These are phyloP conservation scores for Sporobolomyces phaffii DNA, from an alignment of 768 basidiomycete genomes.

Conservation along the genomic window DNA sequence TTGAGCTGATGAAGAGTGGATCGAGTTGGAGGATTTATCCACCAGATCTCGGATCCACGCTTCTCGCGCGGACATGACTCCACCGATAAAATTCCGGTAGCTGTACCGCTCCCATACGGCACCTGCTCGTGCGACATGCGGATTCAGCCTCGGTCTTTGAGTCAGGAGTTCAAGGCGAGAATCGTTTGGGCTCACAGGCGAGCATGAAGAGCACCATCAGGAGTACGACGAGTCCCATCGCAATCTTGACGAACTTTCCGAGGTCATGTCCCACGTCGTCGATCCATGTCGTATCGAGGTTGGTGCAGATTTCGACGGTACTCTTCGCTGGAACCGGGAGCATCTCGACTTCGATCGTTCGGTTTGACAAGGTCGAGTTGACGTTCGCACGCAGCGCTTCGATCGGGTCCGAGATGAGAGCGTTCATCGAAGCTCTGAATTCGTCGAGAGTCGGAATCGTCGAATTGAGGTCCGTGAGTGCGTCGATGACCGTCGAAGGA, in stretches of 20 bases:
- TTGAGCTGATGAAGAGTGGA: neutral
- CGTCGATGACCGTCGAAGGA: conserved; percentile 66
- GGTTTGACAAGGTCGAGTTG: conserved; percentile 70
- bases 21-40: conserved; percentile 47
- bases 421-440: conserved; percentile 66
- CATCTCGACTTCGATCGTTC: conserved; percentile 58
- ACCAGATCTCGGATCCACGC: conserved; percentile 64
- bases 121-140: conserved; percentile 46
- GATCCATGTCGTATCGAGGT: conserved; percentile 73
- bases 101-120: conserved; percentile 81
- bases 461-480: conserved; percentile 68
- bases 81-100: conserved; percentile 64
- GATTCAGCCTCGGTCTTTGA: neutral
- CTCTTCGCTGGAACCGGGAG: conserved; percentile 72
- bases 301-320: conserved; percentile 65
- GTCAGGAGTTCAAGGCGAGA: neutral
- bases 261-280: conserved; percentile 77
- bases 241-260: conserved; percentile 71
- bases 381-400: conserved; percentile 81
- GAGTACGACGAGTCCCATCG: conserved; percentile 64
- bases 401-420: conserved; percentile 60
- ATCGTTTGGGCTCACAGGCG: conserved; percentile 42
- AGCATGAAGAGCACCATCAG: conserved; percentile 67
- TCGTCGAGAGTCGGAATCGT: conserved; percentile 72
- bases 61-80: conserved; percentile 64